A percentile compares a stretch with the other conserved stretches of the same genome.
phyloP scores from a whole-genome alignment of 371 early-diverging fungal species.

The Mortierella sp. region DNA sequence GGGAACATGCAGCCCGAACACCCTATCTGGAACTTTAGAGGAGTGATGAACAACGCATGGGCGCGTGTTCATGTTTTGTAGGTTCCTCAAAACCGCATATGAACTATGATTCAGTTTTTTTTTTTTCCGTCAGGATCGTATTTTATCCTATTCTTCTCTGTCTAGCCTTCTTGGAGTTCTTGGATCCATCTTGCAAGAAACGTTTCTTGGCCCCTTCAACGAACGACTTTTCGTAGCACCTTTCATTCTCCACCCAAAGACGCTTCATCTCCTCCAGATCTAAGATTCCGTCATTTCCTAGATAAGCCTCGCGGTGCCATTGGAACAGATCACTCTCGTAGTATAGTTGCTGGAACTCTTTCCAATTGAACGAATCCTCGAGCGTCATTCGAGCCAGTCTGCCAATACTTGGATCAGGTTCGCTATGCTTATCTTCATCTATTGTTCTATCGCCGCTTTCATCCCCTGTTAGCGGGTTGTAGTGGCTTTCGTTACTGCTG shows the following conservation, averaged over 20 bases:
- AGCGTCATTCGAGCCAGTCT: slow-evolving; percentile 1
- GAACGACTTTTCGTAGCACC: slow-evolving; percentile 18
- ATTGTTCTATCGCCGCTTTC: too few species aligned
- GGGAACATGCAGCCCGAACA: slow-evolving; percentile 83
- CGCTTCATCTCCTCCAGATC: slow-evolving; percentile 21
- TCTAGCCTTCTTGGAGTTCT: neutral
- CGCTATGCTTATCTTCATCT: neutral
- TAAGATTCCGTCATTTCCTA: neutral
- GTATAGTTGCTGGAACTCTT: slow-evolving; percentile 28
- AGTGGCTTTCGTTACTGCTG: neutral
- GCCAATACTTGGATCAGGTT: neutral
- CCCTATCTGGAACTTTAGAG: slow-evolving; percentile 86
- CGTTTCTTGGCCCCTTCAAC: slow-evolving; percentile 18
- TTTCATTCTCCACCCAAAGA: slow-evolving; percentile 38
- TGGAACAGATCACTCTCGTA: slow-evolving; percentile 26
- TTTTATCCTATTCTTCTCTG: neutral
- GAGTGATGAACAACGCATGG: slow-evolving; percentile 87
- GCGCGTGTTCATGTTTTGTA: slow-evolving; percentile 48
- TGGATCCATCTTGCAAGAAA: slow-evolving; percentile 8
- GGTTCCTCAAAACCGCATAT: slow-evolving; percentile 9
- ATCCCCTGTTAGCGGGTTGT: too few species aligned
- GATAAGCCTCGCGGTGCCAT: slow-evolving; percentile 21
- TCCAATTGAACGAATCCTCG: slow-evolving; percentile 37
- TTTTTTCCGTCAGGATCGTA: neutral
- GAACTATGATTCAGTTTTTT: neutral